phyloP scores from a whole-genome alignment of 139 green algal species.

The Mychonastes homosphaera region DNA sequence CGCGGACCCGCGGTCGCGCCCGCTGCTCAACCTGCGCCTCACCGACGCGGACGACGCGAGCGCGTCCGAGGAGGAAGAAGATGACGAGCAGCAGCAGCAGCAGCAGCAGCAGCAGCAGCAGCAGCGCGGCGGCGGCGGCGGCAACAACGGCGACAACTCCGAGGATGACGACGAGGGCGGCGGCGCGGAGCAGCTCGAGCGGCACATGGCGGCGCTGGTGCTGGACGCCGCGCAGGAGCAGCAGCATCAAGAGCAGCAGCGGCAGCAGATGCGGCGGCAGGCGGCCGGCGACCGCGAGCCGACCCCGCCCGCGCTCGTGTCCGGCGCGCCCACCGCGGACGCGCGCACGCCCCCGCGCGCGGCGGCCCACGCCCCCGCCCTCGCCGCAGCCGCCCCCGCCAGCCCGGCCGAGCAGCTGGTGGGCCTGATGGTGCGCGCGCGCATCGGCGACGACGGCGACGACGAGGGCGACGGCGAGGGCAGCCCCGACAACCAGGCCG shows the following conservation, averaged over 20 bases:
- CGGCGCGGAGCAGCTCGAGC: too few species aligned
- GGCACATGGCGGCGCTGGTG: too few species aligned
- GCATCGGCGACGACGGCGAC: too few species aligned
- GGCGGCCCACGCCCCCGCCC: too few species aligned
- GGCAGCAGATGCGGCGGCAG: not conserved
- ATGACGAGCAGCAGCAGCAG: not conserved
- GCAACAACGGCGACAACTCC: too few species aligned
- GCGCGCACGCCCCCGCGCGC: too few species aligned
- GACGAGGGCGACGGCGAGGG: too few species aligned
- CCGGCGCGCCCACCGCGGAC: not conserved
- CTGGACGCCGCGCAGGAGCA: not conserved
- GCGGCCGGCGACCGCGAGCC: not conserved
- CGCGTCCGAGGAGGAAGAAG: slow-evolving; percentile 17
- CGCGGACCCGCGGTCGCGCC: not conserved
- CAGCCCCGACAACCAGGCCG: not conserved
- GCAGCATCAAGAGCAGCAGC: not conserved
- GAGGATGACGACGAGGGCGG: too few species aligned
- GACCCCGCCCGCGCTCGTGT: not conserved
- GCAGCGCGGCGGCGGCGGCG: too few species aligned
- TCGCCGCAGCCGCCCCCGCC: too few species aligned
- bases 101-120: slow-evolving; percentile 12
- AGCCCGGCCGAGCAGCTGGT: not conserved
- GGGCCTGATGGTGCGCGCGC: not conserved
- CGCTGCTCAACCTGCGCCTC: slow-evolving; percentile 34
- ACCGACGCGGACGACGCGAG: slow-evolving; percentile 47